Base-by-base conservation (phyloP, 192 early-diverging fungal species). In the Coemansia sp. region DNA sequence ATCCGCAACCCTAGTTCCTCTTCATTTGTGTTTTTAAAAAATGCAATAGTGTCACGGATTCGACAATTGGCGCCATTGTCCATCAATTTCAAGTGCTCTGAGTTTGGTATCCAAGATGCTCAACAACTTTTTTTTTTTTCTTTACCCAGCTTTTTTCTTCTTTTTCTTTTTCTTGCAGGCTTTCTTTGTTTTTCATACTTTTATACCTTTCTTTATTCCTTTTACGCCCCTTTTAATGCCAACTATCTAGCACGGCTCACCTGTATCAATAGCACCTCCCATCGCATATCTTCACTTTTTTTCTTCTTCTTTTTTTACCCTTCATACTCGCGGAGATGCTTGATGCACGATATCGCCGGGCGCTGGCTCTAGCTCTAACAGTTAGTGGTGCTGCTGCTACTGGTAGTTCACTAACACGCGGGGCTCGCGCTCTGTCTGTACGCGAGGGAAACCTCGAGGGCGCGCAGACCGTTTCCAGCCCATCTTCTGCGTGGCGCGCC, bases 391-490 rank as follows among this genome's bases (percentile, higher is more conserved):
- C n/a, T n/a, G n/a, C n/a, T n/a, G n/a, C n/a, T n/a, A n/a, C n/a
- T n/a, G n/a, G n/a, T 10, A 32, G 51, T 14, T 11, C 43, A 19
- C 36, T 35, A 3, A 24, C 46, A n/a, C 10, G n/a, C 24, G 29
- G 20, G 11, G 29, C 49, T 19, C 38, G 56, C 4, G 15, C 6
- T 15, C 27, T 69, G 27, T 35, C 41, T 27, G 20, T 64, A 0
- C 74, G 79, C 24, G 74, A 73, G 19, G 79, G 67, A 9, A 82
- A 73, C 68, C 67, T 76, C 29, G 47, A 67, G 51, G 71, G 64
- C 22, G 64, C 74, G 32, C 67, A 69, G 41, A 51, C 71, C 9
- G 68, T 82, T 7, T 74, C 79, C 6, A 62, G 56, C 43, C 45
- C 74, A 11, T 56, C 66, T 10, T 64, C 70, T 24, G 70, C 70